A percentile compares a stretch with the other conserved stretches of the same genome.
Evolutionary conservation across 202 grass and related monocot species (phyloP).

Genomic region (Musa balbisiana): DNA sequence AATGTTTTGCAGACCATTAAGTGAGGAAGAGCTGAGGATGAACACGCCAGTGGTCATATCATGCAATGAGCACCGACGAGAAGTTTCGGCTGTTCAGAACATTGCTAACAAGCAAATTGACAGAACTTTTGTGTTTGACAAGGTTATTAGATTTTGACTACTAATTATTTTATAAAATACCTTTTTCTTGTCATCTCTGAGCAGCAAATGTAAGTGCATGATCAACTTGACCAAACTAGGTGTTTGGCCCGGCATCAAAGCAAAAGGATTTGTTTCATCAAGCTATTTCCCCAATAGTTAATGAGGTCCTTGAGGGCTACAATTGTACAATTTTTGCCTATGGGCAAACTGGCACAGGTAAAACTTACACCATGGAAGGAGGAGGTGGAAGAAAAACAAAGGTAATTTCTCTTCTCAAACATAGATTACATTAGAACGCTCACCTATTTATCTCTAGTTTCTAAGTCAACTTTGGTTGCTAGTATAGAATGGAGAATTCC

Average conservation of each 20-base stretch:
- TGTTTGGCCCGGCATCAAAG: constrained; percentile 76
- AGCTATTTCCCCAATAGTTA: constrained; percentile 80
- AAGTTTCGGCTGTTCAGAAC: constrained; percentile 73
- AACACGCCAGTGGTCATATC: constrained; percentile 81
- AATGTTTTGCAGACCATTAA: constrained; percentile 51
- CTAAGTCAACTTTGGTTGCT: not conserved
- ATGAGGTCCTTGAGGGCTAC: constrained; percentile 97
- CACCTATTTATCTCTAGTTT: not conserved
- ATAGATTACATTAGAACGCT: no score
- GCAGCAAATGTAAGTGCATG: no score
- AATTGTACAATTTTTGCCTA: constrained; percentile 99
- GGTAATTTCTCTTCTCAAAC: constrained; percentile 28
- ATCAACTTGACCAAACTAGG: constrained; percentile 24
- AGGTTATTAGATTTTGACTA: constrained; percentile 45
- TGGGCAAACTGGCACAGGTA: constrained; percentile 89
- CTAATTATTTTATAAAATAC: constrained; percentile 15
- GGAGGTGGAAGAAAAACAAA: constrained; percentile 80
- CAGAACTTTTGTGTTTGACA: constrained; percentile 77
- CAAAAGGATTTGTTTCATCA: constrained; percentile 91
- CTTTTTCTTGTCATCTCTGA: not conserved
- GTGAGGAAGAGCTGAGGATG: constrained; percentile 76
- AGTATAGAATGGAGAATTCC: constrained; percentile 28
- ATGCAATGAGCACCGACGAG: constrained; percentile 69
- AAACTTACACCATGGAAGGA: constrained; percentile 98
- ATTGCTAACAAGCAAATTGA: constrained; percentile 96